Percentiles rank a stretch among this genome's conserved stretches.
These are phyloP conservation scores for Eimeria necatrix DNA, from an alignment of 169 alveolate species.

Conservation along the genomic window DNA sequence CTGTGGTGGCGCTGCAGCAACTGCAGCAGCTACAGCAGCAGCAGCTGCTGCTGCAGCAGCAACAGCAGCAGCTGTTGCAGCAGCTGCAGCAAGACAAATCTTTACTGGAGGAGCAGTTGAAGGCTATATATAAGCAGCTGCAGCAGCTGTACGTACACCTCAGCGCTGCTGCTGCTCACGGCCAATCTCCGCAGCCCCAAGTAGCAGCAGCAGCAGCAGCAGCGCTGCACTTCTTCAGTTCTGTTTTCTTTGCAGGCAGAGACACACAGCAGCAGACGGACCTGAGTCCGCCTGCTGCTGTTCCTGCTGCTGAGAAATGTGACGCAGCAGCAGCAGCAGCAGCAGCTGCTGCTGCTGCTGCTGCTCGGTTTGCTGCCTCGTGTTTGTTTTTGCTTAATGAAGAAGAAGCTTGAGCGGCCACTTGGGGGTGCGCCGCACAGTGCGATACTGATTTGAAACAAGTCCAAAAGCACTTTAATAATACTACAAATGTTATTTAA, in stretches of 20 bases:
- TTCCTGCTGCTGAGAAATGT: conserved; percentile 20
- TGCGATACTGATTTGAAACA: too few relatives aligned
- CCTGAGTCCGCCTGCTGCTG: not conserved
- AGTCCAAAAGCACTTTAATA: too few relatives aligned
- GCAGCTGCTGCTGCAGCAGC: not conserved
- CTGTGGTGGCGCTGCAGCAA: too few relatives aligned
- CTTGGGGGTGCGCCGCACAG: too few relatives aligned
- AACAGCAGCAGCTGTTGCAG: not conserved
- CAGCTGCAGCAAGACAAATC: not conserved
- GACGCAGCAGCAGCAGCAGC: conserved; percentile 34
- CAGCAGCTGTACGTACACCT: too few relatives aligned
- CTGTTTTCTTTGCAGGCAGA: conserved; percentile 7
- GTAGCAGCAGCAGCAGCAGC: not conserved
- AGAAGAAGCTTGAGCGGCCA: too few relatives aligned
- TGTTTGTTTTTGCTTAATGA: not conserved
- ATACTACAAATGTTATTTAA: too few relatives aligned
- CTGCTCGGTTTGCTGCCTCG: conserved; percentile 2
- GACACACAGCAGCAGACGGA: too few relatives aligned
- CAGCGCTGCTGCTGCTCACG: too few relatives aligned
- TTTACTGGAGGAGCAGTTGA: too few relatives aligned
- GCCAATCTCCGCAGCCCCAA: too few relatives aligned
- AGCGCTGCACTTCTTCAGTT: not conserved
- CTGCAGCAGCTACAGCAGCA: not conserved
- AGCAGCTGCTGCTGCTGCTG: conserved; percentile 61
- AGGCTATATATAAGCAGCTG: too few relatives aligned